Percentiles rank a stretch among this genome's conserved stretches.
Evolutionary conservation across 768 basidiomycete genomes (phyloP).

Genomic region (Russula ochroleuca): DNA sequence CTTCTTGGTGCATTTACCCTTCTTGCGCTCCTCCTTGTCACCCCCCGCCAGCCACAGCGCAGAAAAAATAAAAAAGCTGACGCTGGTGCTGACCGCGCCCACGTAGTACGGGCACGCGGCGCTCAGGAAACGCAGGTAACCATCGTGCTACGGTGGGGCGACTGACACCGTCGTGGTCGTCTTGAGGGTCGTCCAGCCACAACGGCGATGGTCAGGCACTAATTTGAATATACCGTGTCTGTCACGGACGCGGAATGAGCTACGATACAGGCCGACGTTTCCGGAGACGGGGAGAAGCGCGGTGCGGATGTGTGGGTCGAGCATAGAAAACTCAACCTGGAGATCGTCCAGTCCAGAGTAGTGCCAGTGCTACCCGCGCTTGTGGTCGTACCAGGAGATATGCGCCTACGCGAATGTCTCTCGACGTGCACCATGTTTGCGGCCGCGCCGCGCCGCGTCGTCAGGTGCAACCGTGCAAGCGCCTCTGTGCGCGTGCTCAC

Average conservation of each 20-base stretch:
- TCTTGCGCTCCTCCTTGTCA: slow-evolving; percentile 61
- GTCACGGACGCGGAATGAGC: slow-evolving; percentile 88
- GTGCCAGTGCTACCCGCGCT: slow-evolving; percentile 45
- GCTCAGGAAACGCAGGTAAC: slow-evolving; percentile 90
- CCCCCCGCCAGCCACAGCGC: slow-evolving; percentile 85
- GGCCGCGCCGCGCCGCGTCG: too few species aligned
- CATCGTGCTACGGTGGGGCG: slow-evolving; percentile 91
- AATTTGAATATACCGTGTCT: slow-evolving; percentile 99
- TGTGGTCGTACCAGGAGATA: slow-evolving; percentile 64
- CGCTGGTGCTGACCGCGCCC: slow-evolving; percentile 83
- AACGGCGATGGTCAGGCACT: slow-evolving; percentile 80
- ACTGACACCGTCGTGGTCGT: slow-evolving; percentile 76
- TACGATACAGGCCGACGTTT: slow-evolving; percentile 63
- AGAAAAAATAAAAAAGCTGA: slow-evolving; percentile 82
- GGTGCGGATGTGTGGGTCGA: slow-evolving; percentile 92
- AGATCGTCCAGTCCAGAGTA: slow-evolving; percentile 71
- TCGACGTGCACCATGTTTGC: too few species aligned
- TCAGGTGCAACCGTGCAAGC: too few species aligned
- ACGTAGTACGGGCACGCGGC: slow-evolving; percentile 96
- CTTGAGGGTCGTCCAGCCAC: slow-evolving; percentile 70
- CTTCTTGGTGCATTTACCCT: slow-evolving; percentile 36
- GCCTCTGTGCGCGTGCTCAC: too few species aligned
- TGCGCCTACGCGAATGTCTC: too few species aligned
- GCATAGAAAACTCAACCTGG: slow-evolving; percentile 97
- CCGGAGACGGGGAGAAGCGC: slow-evolving; percentile 57